Evolutionary conservation across 495 filamentous ascomycete species (phyloP).

Genomic region (Tuber aestivum): DNA sequence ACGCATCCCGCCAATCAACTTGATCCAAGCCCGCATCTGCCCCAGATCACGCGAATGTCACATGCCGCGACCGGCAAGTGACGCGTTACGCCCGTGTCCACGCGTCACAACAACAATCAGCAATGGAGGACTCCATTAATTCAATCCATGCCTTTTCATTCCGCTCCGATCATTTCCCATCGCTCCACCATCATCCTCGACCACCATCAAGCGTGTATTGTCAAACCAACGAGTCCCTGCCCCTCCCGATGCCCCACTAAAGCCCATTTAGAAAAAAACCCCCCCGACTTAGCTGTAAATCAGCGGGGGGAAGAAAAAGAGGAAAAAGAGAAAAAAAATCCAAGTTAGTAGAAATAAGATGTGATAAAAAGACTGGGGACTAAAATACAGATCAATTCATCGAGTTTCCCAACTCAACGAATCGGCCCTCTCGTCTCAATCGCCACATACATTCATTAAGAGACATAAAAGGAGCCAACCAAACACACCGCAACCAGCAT

Average conservation of each 20-base stretch:
- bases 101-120: conserved; percentile 1
- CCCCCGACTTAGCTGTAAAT: conserved; percentile 8
- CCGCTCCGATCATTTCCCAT: not conserved
- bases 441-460: conserved; percentile 25
- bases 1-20: not conserved
- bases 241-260: not conserved
- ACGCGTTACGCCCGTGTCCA: not conserved
- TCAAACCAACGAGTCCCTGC: not conserved
- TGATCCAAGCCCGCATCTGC: not conserved
- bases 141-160: conserved; percentile 1
- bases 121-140: not conserved
- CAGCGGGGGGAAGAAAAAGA: conserved; percentile 26
- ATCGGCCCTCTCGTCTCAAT: conserved; percentile 1
- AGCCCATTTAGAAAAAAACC: conserved; percentile 1
- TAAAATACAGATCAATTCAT: conserved; percentile 38
- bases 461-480: conserved; percentile 43
- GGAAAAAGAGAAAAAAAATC: no score
- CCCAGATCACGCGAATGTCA: not conserved
- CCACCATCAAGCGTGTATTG: not conserved
- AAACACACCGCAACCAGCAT: conserved; percentile 48
- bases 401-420: not conserved
- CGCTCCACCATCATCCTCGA: not conserved
- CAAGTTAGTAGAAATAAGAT: conserved; percentile 22
- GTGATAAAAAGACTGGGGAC: conserved; percentile 44
- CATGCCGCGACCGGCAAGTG: not conserved